A percentile compares a stretch with the other conserved stretches of the same genome.
These are phyloP conservation scores for Endoconidiophora laricicola DNA, from an alignment of 2,329 filamentous ascomycete genomes.

Conservation along the genomic window DNA sequence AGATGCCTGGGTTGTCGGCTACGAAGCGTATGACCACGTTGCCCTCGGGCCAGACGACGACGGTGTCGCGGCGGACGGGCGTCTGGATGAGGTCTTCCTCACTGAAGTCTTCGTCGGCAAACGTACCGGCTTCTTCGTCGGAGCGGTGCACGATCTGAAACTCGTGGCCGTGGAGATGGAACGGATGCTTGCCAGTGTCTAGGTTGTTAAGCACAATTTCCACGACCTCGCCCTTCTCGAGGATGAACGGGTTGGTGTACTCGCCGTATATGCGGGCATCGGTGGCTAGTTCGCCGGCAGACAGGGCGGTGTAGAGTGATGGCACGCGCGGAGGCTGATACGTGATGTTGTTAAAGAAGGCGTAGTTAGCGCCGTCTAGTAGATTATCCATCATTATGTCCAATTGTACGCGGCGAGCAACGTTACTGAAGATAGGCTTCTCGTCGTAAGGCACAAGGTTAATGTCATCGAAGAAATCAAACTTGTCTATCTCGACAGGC, in stretches of 20 bases:
- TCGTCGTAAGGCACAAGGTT: slow-evolving; percentile 52
- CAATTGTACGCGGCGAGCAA: slow-evolving; percentile 47
- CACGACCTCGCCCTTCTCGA: slow-evolving; percentile 50
- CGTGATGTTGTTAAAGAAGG: slow-evolving; percentile 62
- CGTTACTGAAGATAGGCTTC: slow-evolving; percentile 39
- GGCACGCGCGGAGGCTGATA: slow-evolving; percentile 63
- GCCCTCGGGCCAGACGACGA: slow-evolving; percentile 47
- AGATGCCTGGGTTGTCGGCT: slow-evolving; percentile 49
- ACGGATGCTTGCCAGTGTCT: slow-evolving; percentile 54
- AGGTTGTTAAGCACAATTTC: slow-evolving; percentile 65
- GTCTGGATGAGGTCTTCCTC: slow-evolving; percentile 31
- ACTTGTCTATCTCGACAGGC: slow-evolving; percentile 40
- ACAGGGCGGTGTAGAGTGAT: slow-evolving; percentile 59
- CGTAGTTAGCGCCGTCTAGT: slow-evolving; percentile 41
- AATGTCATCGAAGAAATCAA: slow-evolving; percentile 55
- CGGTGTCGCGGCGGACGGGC: slow-evolving; percentile 53
- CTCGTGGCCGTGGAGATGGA: slow-evolving; percentile 62
- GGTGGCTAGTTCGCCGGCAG: slow-evolving; percentile 39
- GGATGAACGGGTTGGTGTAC: slow-evolving; percentile 48
- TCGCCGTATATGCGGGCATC: slow-evolving; percentile 48
- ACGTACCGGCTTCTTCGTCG: slow-evolving; percentile 38
- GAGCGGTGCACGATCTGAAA: slow-evolving; percentile 53
- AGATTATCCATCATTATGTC: slow-evolving; percentile 46
- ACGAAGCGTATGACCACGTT: slow-evolving; percentile 52
- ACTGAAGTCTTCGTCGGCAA: slow-evolving; percentile 29